phyloP scores from a whole-genome alignment of 2,329 filamentous ascomycete genomes.

The Paramyrothecium roridum region DNA sequence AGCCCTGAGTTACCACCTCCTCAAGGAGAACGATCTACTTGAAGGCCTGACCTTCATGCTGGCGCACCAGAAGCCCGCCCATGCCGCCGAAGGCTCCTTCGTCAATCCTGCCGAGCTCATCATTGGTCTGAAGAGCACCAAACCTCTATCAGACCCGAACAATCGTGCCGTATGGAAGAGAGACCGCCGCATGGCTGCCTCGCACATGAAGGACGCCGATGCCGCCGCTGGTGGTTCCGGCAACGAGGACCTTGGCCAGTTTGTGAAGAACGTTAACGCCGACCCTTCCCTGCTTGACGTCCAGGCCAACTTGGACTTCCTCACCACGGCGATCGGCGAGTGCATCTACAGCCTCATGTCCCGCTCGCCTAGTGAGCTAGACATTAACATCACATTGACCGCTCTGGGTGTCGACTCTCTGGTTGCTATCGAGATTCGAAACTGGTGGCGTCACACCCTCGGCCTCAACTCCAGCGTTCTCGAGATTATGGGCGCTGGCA shows the following conservation, averaged over 20 bases:
- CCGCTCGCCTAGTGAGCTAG: slow-evolving; percentile 5
- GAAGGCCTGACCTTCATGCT: not conserved
- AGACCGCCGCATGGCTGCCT: slow-evolving; percentile 7
- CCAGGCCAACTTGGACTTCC: not conserved
- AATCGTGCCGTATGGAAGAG: slow-evolving; percentile 8
- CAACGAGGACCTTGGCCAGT: slow-evolving; percentile 7
- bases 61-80: slow-evolving; percentile 4
- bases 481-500: slow-evolving; percentile 9
- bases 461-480: slow-evolving; percentile 7
- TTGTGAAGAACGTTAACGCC: slow-evolving; percentile 5
- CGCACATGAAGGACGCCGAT: not conserved
- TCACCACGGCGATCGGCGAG: slow-evolving; percentile 7
- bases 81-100: not conserved
- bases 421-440: slow-evolving; percentile 11
- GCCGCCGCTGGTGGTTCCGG: not conserved
- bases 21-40: slow-evolving; percentile 8
- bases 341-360: slow-evolving; percentile 8
- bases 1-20: slow-evolving; percentile 3
- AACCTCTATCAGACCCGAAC: slow-evolving; percentile 4
- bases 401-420: slow-evolving; percentile 12
- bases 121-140: slow-evolving; percentile 8
- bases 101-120: slow-evolving; percentile 3
- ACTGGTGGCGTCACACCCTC: slow-evolving; percentile 12
- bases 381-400: slow-evolving; percentile 5
- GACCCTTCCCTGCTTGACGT: slow-evolving; percentile 5